Base-by-base conservation (phyloP, 2,329 filamentous ascomycete species). In the Elsinoe arachidis region DNA sequence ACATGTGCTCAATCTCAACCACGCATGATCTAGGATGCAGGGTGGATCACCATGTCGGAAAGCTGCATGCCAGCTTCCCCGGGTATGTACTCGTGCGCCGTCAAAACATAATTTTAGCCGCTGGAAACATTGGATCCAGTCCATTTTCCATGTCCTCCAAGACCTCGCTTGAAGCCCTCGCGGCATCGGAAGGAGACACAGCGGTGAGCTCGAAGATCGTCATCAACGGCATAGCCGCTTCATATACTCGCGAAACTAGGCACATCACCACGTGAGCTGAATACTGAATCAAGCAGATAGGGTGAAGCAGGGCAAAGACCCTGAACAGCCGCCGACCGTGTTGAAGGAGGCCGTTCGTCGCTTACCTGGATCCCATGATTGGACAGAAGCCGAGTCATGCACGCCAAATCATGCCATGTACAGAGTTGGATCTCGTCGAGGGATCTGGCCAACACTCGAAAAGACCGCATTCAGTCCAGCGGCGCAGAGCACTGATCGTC, bases 1-100 rank as follows among this genome's bases (percentile, higher is more conserved):
- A 53, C 49, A 53, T 53, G 49, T 53, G 49, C 49, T 23, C 49
- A 53, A 53, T 53, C 15, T 53, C 49, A 53, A 53, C 49, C 49
- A 53, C 49, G 49, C 30, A 34, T 30, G 15, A 17, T 33, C 14
- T 30, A 11, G 15, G 10, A 34, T 34, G 33, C 33, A 34, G 15
- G 30, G 49, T 26, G 17, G 49, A 53, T 53, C 49, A 53, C 38
- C 17, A 14, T 26, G 7, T 38, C 34, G 33, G 49, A 38, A 53
- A 4, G 49, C 23, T 53, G 49, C 49, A 53, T 30, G n/a, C 17
- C 15, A n/a, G 14, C 49, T 53, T 53, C 49, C 49, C 49, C 49
- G 49, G 11, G 34, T 53, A 53, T 30, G 49, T 53, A 53, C 49
- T 53, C 14, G 30, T 37, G 33, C 49, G 49, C 49, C 49, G 49